Evolutionary conservation across 345 rosid genomes (phyloP).

Genomic region (Sisymbrium irio): DNA sequence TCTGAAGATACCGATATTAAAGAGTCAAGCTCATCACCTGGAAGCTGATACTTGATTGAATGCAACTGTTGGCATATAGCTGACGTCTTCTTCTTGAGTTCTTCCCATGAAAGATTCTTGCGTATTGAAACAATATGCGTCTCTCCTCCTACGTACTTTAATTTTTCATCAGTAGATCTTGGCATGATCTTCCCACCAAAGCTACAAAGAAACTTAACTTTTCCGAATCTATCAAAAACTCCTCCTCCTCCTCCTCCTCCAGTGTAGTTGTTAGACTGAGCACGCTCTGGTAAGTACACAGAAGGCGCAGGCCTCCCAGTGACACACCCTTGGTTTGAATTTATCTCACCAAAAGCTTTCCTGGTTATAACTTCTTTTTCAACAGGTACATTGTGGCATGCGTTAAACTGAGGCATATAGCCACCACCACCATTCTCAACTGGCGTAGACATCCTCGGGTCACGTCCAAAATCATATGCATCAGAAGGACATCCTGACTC

Average conservation of each 20-base stretch:
- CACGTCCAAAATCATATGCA: conserved; percentile 43
- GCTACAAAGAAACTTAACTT: conserved; percentile 65
- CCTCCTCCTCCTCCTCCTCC: conserved; percentile 20
- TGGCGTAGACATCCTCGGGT: conserved; percentile 36
- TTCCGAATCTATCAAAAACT: conserved; percentile 34
- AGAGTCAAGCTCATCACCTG: conserved; percentile 69
- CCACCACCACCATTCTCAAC: conserved; percentile 36
- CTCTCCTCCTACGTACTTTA: conserved; percentile 70
- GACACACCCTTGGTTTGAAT: conserved; percentile 35
- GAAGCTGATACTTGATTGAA: conserved; percentile 67
- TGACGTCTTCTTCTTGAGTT: conserved; percentile 54
- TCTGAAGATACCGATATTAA: conserved; percentile 63
- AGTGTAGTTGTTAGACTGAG: conserved; percentile 33
- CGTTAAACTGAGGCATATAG: conserved; percentile 37
- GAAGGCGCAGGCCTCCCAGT: conserved; percentile 33
- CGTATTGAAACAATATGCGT: conserved; percentile 58
- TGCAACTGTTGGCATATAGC: conserved; percentile 50
- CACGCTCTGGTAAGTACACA: conserved; percentile 27
- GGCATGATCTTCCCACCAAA: conserved; percentile 67
- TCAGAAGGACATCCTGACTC: conserved; percentile 54
- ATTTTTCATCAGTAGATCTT: conserved; percentile 62
- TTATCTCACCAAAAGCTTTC: conserved; percentile 47
- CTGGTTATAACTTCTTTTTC: conserved; percentile 35
- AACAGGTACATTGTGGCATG: conserved; percentile 35
- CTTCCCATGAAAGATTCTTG: conserved; percentile 51